These are phyloP conservation scores for Psilocybe sp. DNA, from an alignment of 768 basidiomycete genomes.

Conservation along the genomic window DNA sequence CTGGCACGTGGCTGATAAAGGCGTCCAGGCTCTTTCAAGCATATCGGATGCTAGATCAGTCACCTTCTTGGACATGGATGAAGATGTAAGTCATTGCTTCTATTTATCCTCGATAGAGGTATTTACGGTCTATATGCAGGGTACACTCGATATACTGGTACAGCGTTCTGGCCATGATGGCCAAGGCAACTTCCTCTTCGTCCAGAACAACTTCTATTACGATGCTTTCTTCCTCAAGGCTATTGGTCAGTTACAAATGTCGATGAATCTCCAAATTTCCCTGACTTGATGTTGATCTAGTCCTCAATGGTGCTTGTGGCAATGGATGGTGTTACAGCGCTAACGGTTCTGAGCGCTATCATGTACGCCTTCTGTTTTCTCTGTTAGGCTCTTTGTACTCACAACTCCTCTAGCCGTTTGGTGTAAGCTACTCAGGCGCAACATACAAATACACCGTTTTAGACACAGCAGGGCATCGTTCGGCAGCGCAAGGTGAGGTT, in stretches of 20 bases:
- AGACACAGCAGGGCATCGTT: slow-evolving; percentile 83
- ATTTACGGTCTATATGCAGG: slow-evolving; percentile 42
- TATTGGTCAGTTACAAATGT: slow-evolving; percentile 55
- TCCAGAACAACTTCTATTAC: slow-evolving; percentile 97
- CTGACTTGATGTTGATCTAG: slow-evolving; percentile 32
- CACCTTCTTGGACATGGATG: slow-evolving; percentile 89
- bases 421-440: slow-evolving; percentile 91
- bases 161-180: slow-evolving; percentile 75
- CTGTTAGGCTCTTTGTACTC: neutral
- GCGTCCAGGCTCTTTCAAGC: slow-evolving; percentile 56
- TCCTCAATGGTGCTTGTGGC: slow-evolving; percentile 90
- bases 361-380: slow-evolving; percentile 45
- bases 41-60: slow-evolving; percentile 79
- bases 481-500: slow-evolving; percentile 79
- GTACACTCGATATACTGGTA: slow-evolving; percentile 86
- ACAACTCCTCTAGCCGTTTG: slow-evolving; percentile 65
- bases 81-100: slow-evolving; percentile 66
- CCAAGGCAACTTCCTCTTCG: slow-evolving; percentile 63
- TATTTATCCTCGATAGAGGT: neutral
- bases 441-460: slow-evolving; percentile 97
- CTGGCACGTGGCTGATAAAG: slow-evolving; percentile 54
- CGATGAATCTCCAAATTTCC: neutral
- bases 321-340: slow-evolving; percentile 71
- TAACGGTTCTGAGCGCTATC: slow-evolving; percentile 64
- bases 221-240: slow-evolving; percentile 99